Evolutionary conservation across 768 basidiomycete genomes (phyloP).

Genomic region (Podaxis sp.): DNA sequence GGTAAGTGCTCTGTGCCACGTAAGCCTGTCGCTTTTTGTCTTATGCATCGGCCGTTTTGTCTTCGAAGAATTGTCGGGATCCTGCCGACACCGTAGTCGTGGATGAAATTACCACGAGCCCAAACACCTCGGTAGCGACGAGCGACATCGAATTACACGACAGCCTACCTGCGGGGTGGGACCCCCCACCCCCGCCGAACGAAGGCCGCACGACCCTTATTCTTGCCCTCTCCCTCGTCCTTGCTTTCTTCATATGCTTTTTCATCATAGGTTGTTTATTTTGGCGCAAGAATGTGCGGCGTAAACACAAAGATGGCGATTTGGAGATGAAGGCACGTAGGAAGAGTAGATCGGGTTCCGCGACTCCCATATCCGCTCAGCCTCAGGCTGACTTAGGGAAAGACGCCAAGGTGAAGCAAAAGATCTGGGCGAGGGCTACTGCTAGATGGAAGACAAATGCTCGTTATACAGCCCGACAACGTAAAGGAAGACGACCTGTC

Average conservation of each 20-base stretch:
- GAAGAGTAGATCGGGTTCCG: slow-evolving; percentile 22
- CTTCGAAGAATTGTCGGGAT: slow-evolving; percentile 24
- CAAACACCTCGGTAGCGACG: slow-evolving; percentile 20
- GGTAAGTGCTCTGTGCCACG: slow-evolving; percentile 35
- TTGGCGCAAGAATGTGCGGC: slow-evolving; percentile 50
- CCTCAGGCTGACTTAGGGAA: slow-evolving; percentile 30
- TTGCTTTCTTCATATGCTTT: slow-evolving; percentile 59
- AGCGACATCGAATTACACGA: slow-evolving; percentile 31
- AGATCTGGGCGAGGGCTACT: slow-evolving; percentile 63
- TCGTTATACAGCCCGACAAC: slow-evolving; percentile 58
- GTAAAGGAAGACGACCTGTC: slow-evolving; percentile 44
- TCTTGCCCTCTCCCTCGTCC: slow-evolving; percentile 58
- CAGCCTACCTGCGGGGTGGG: slow-evolving; percentile 60
- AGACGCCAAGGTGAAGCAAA: slow-evolving; percentile 51
- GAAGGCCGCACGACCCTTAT: slow-evolving; percentile 44
- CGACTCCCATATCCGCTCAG: slow-evolving; percentile 18
- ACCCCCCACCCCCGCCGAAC: slow-evolving; percentile 18
- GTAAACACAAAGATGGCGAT: slow-evolving; percentile 39
- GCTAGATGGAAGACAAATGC: slow-evolving; percentile 70
- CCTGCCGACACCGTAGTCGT: slow-evolving; percentile 26
- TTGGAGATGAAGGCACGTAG: slow-evolving; percentile 48
- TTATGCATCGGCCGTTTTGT: not conserved
- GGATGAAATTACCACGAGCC: slow-evolving; percentile 23
- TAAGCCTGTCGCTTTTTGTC: not conserved
- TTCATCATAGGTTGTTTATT: slow-evolving; percentile 64